phyloP scores from a whole-genome alignment of 352 stramenopile genomes.

The Thalassiosira tumida region DNA sequence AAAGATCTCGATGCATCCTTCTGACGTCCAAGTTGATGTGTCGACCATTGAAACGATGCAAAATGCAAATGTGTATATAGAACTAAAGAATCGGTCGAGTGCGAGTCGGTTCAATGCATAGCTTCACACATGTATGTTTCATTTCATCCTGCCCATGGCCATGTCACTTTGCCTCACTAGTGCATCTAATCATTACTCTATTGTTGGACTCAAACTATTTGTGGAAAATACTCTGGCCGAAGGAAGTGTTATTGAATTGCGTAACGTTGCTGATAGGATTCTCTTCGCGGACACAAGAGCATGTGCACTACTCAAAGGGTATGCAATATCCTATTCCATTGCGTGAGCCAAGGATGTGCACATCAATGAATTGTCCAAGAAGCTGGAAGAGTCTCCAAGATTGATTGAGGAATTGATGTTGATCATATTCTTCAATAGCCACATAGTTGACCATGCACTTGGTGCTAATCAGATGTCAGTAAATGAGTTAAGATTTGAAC shows the following conservation, averaged over 20 bases:
- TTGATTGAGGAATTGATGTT: slow-evolving; percentile 25
- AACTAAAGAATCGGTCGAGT: too few species aligned
- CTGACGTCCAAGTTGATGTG: not conserved
- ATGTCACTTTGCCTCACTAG: too few species aligned
- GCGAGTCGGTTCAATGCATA: too few species aligned
- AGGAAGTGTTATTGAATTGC: not conserved
- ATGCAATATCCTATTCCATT: slow-evolving; percentile 30
- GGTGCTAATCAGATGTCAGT: slow-evolving; percentile 11
- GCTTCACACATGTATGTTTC: too few species aligned
- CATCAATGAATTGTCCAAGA: slow-evolving; percentile 19
- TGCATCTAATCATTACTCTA: too few species aligned
- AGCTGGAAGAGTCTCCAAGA: slow-evolving; percentile 26
- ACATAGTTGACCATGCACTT: too few species aligned
- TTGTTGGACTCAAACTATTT: slow-evolving; percentile 56
- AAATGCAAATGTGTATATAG: too few species aligned
- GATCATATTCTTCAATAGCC: not conserved
- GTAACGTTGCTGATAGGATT: slow-evolving; percentile 41
- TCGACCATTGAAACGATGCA: not conserved
- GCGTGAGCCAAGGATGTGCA: slow-evolving; percentile 39
- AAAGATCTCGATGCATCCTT: not conserved
- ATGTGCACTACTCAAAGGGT: slow-evolving; percentile 5
- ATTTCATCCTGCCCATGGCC: too few species aligned
- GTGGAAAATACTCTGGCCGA: slow-evolving; percentile 41
- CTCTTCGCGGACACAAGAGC: slow-evolving; percentile 50
- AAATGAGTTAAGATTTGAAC: slow-evolving; percentile 35